Percentiles rank a stretch among this genome's conserved stretches.
Evolutionary conservation across 106 monocot genomes (phyloP).

Genomic region (Dendrobium nobile): DNA sequence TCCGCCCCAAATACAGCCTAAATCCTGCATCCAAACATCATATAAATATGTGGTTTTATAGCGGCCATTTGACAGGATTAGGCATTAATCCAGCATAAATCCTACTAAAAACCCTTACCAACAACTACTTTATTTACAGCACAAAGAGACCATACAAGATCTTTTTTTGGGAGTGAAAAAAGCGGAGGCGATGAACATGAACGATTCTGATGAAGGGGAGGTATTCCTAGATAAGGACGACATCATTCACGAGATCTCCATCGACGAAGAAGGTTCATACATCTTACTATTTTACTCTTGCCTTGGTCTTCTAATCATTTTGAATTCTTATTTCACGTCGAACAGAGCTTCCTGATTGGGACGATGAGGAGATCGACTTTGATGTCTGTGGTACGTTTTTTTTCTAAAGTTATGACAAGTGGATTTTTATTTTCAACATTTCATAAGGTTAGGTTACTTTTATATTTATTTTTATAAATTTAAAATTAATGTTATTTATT

Average conservation of each 20-base stretch:
- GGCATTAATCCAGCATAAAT: too few species aligned
- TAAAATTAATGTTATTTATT: too few species aligned
- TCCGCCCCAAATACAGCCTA: too few species aligned
- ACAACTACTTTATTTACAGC: too few species aligned
- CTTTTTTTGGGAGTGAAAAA: background rate
- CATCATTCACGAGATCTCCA: conserved; percentile 58
- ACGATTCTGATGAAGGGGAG: conserved; percentile 32
- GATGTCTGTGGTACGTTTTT: conserved; percentile 22
- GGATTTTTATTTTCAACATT: background rate
- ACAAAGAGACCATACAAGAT: background rate
- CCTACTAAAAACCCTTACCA: too few species aligned
- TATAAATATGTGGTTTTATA: too few species aligned
- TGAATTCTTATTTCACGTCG: background rate
- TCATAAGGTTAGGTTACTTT: too few species aligned
- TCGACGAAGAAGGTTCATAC: conserved; percentile 65
- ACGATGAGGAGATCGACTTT: conserved; percentile 47
- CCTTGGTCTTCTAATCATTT: background rate
- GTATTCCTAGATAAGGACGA: too few species aligned
- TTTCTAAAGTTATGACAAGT: background rate
- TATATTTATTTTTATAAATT: too few species aligned
- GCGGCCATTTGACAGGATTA: too few species aligned
- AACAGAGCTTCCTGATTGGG: conserved; percentile 70
- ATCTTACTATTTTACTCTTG: background rate
- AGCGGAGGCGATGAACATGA: conserved; percentile 14
- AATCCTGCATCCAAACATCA: too few species aligned